These are phyloP conservation scores for Paulownia fortunei DNA, from an alignment of 257 asterid species.

Conservation along the genomic window DNA sequence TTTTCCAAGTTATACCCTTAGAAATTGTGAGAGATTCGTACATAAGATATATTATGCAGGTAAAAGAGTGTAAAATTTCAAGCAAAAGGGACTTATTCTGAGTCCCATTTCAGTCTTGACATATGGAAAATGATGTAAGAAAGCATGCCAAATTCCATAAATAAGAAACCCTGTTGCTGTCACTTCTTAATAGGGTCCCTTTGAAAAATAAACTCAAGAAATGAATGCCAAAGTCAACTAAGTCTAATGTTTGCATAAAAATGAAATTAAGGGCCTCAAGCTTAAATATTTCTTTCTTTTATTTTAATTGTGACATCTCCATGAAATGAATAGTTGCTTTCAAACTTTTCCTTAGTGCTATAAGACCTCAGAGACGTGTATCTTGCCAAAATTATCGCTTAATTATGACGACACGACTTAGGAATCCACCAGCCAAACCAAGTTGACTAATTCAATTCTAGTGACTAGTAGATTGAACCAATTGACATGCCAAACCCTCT, in stretches of 20 bases:
- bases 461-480: constrained; percentile 6
- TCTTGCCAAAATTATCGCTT: constrained; percentile 41
- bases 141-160: constrained; percentile 13
- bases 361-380: constrained; percentile 15
- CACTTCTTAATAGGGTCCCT: not conserved
- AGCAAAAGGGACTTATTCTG: not conserved
- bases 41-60: not conserved
- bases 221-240: constrained; percentile 39
- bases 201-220: constrained; percentile 14
- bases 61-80: not conserved
- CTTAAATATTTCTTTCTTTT: not conserved
- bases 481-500: constrained; percentile 23
- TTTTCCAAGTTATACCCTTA: not conserved
- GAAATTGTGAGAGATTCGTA: not conserved
- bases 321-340: constrained; percentile 27
- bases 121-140: constrained; percentile 17
- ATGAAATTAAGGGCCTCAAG: not conserved
- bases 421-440: constrained; percentile 21
- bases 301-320: not conserved
- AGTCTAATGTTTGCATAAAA: constrained; percentile 5
- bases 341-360: constrained; percentile 24
- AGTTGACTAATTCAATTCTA: constrained; percentile 1
- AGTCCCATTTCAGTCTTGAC: not conserved
- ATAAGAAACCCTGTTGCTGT: constrained; percentile 5
- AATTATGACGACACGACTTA: constrained; percentile 3